These are phyloP conservation scores for Hordeum marinum DNA, from an alignment of 176 grass and related monocot species.

Conservation along the genomic window DNA sequence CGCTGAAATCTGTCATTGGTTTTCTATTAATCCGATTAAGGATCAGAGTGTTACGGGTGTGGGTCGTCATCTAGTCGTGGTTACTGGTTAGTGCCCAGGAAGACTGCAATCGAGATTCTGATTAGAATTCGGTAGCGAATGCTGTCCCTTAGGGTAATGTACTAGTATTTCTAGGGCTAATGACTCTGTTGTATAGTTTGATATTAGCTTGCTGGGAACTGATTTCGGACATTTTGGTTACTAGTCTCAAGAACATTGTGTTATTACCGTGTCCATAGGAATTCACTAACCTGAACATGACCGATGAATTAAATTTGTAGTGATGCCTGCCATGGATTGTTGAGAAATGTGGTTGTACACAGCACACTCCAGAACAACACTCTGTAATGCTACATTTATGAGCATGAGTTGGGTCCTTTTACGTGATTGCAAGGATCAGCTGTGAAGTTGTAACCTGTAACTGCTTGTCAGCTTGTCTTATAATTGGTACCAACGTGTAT, in stretches of 20 bases:
- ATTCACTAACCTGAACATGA: neutral
- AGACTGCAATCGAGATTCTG: neutral
- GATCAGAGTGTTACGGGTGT: neutral
- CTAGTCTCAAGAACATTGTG: neutral
- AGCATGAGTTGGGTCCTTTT: neutral
- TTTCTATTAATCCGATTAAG: neutral
- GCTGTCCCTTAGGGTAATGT: neutral
- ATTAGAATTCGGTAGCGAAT: neutral
- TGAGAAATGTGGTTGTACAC: neutral
- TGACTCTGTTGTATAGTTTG: neutral
- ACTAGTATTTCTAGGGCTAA: neutral
- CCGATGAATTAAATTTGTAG: neutral
- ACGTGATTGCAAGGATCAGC: neutral
- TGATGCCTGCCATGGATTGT: neutral
- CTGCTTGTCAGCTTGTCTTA: neutral
- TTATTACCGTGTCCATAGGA: neutral
- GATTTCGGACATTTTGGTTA: neutral
- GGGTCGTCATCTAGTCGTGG: neutral
- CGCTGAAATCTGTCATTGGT: neutral
- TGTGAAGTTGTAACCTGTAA: neutral
- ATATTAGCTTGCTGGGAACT: neutral
- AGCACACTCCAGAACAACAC: neutral
- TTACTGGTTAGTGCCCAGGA: neutral
- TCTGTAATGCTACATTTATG: neutral
- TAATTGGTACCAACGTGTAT: neutral